Evolutionary conservation across 129 eudicot species (phyloP).

Genomic region (Kitagawia praeruptora): DNA sequence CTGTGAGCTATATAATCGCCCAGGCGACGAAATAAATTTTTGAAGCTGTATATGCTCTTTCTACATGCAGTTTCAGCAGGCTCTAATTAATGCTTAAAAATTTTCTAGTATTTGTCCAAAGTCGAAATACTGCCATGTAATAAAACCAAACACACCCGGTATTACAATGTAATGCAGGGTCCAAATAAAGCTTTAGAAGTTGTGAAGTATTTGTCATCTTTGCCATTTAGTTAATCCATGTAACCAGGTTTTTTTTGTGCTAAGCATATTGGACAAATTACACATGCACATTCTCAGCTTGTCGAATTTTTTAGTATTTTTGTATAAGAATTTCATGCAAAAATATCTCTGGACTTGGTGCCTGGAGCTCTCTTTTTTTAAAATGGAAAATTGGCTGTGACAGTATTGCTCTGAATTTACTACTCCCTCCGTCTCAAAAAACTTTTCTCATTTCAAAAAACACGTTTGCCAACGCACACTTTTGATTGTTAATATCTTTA

Average conservation of each 20-base stretch:
- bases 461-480: too few species aligned
- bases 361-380: neutral
- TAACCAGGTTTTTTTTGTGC: neutral
- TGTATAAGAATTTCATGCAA: neutral
- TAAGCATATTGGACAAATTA: too few species aligned
- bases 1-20: conserved; percentile 55
- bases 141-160: neutral
- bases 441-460: too few species aligned
- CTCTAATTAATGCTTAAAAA: neutral
- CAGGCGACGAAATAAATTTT: conserved; percentile 55
- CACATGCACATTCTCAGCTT: neutral
- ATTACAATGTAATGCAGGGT: neutral
- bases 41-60: neutral
- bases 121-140: neutral
- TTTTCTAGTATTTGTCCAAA: neutral
- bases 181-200: neutral
- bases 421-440: too few species aligned
- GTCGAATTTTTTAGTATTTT: neutral
- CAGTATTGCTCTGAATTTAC: neutral
- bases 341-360: neutral
- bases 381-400: neutral
- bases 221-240: neutral
- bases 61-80: neutral
- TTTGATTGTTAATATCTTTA: too few species aligned
- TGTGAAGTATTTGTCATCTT: neutral